Conservation (phyloP, 352 stramenopile genomes). For the Bremia lactucae region DNA sequence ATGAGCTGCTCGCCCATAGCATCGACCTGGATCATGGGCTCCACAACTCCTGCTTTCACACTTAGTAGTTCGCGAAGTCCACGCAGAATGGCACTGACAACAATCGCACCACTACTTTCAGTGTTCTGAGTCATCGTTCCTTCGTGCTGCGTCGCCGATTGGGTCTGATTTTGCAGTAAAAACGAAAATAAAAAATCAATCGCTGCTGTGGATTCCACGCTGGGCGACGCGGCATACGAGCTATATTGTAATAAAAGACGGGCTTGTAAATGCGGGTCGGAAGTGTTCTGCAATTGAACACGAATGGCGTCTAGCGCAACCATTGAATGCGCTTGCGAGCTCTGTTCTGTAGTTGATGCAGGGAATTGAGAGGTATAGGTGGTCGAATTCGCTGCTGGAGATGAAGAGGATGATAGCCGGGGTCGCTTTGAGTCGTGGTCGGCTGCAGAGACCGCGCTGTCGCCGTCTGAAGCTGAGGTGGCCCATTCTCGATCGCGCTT, state of each 20-base stretch:
- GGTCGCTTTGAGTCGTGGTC: too few relatives aligned
- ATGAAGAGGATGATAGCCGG: too few relatives aligned
- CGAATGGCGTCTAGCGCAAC: conserved; percentile 29
- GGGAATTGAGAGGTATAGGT: too few relatives aligned
- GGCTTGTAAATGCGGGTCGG: conserved; percentile 51
- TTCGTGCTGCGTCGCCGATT: conserved; percentile 6
- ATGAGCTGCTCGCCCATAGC: conserved; percentile 71
- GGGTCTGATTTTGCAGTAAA: conserved; percentile 47
- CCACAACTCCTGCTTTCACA: conserved; percentile 50
- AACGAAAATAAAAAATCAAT: conserved; percentile 82
- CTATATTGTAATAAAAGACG: conserved; percentile 53
- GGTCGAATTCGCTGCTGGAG: too few relatives aligned
- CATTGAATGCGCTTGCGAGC: conserved; percentile 14
- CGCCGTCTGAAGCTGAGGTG: too few relatives aligned
- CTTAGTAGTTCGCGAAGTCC: conserved; percentile 42
- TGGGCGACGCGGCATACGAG: conserved; percentile 28
- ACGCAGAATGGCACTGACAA: conserved; percentile 57
- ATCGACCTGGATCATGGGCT: conserved; percentile 76
- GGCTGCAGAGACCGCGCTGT: too few relatives aligned
- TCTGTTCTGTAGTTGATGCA: conserved; percentile 2
- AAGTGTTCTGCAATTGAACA: conserved; percentile 24
- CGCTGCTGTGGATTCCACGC: conserved; percentile 34
- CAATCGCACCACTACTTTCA: conserved; percentile 29
- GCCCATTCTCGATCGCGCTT: too few relatives aligned
- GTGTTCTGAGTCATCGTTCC: conserved; percentile 9